A percentile compares a stretch with the other conserved stretches of the same genome.
These are phyloP conservation scores for Pisolithus tinctorius DNA, from an alignment of 768 basidiomycete genomes.

Conservation along the genomic window DNA sequence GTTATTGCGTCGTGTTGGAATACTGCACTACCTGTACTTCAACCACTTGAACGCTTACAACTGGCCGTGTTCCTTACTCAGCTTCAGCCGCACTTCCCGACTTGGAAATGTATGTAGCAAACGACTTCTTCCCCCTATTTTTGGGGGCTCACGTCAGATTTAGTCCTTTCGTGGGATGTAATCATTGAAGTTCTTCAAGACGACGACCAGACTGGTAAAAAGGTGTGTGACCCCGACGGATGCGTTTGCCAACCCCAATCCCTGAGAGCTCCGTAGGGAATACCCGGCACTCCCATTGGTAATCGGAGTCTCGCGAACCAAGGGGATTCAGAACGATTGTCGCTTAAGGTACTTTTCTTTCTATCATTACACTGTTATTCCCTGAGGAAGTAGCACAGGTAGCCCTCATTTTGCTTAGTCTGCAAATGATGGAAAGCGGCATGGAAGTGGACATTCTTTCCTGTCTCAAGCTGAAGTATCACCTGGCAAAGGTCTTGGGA, in stretches of 20 bases:
- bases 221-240: conserved; percentile 8
- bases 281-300: neutral
- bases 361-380: neutral
- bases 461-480: conserved; percentile 54
- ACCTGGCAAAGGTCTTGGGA: conserved; percentile 44
- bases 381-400: conserved; percentile 30
- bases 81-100: conserved; percentile 60
- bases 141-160: neutral
- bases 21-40: conserved; percentile 49
- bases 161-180: conserved; percentile 61
- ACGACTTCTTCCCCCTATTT: neutral
- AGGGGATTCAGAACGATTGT: conserved; percentile 32
- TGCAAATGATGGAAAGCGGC: conserved; percentile 65
- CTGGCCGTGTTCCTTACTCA: conserved; percentile 61
- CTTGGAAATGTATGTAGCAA: conserved; percentile 61
- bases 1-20: conserved; percentile 65
- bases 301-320: conserved; percentile 8
- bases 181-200: conserved; percentile 55
- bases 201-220: conserved; percentile 37
- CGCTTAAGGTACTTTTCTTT: neutral
- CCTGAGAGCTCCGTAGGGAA: no score
- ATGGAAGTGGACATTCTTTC: conserved; percentile 44
- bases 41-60: conserved; percentile 49
- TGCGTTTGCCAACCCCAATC: no score
- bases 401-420: conserved; percentile 48